phyloP scores from a whole-genome alignment of 73 alveolate species.

The Stentor coeruleus region DNA sequence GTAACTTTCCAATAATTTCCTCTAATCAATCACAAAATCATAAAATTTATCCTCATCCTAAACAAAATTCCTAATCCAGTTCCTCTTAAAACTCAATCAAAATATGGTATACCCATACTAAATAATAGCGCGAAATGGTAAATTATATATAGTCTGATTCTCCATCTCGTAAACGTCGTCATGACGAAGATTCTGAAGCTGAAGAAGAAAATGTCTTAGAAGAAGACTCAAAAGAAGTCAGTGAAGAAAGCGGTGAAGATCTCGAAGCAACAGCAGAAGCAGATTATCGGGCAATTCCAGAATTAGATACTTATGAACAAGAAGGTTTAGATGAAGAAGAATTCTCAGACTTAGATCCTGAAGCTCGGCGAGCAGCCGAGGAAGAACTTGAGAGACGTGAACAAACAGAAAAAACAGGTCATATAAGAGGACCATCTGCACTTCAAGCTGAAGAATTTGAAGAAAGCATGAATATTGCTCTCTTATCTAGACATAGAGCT shows the following conservation, averaged over 20 bases:
- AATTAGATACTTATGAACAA: conserved; percentile 83
- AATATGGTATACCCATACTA: too few species aligned
- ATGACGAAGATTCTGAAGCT: conserved; percentile 31
- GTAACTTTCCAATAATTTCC: too few species aligned
- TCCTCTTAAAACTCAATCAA: too few species aligned
- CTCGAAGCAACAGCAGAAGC: conserved; percentile 61
- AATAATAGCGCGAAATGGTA: conserved; percentile 23
- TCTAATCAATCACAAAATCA: too few species aligned
- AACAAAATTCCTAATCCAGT: too few species aligned
- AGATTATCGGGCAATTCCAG: conserved; percentile 85
- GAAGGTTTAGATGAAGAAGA: conserved; percentile 86
- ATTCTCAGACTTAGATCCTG: conserved; percentile 68
- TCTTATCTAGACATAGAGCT: conserved; percentile 13
- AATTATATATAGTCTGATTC: conserved; percentile 11
- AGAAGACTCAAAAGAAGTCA: conserved; percentile 23
- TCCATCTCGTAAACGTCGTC: not conserved
- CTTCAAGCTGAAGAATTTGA: conserved; percentile 61
- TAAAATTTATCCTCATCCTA: too few species aligned
- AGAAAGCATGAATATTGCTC: conserved; percentile 46
- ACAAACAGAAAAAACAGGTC: conserved; percentile 41
- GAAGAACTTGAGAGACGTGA: conserved; percentile 73
- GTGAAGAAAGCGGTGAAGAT: conserved; percentile 53
- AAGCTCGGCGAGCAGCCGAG: conserved; percentile 85
- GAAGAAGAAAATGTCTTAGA: conserved; percentile 32
- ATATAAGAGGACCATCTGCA: conserved; percentile 81